Percentiles rank a stretch among this genome's conserved stretches.
Evolutionary conservation across 2,329 filamentous ascomycete species (phyloP).

Genomic region (Colletotrichum sp.): DNA sequence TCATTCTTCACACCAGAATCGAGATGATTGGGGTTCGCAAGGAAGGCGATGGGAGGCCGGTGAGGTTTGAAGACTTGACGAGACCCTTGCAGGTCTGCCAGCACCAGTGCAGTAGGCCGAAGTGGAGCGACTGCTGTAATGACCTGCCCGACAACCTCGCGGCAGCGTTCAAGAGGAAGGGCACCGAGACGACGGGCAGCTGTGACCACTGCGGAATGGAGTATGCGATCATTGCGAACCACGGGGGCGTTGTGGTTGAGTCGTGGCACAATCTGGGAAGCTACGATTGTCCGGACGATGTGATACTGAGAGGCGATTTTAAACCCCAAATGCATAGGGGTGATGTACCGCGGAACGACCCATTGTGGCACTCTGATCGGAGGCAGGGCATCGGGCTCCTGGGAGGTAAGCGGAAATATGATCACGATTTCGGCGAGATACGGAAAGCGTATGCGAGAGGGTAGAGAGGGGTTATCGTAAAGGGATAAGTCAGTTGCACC

Average conservation of each 20-base stretch:
- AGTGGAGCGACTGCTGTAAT: background rate
- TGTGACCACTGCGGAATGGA: background rate
- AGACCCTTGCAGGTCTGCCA: background rate
- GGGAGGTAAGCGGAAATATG: background rate
- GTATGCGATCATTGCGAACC: background rate
- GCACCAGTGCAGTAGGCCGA: no score
- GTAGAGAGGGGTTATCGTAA: background rate
- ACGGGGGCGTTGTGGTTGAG: background rate
- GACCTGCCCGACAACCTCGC: rapidly evolving
- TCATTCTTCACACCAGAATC: background rate
- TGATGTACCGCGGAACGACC: background rate
- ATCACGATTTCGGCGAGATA: background rate
- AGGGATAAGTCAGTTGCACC: no score
- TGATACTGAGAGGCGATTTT: background rate
- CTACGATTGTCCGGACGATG: background rate
- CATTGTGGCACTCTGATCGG: background rate
- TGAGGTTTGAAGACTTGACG: background rate
- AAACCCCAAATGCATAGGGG: background rate
- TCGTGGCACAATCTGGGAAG: background rate
- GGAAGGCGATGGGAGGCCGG: background rate
- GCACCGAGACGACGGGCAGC: background rate
- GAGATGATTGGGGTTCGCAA: background rate
- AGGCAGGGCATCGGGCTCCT: background rate
- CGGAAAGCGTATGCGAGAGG: background rate
- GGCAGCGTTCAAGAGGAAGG: background rate